Percentiles rank a stretch among this genome's conserved stretches.
Conservation (phyloP, 2,329 filamentous ascomycete genomes). For the Penicillium sp. region DNA sequence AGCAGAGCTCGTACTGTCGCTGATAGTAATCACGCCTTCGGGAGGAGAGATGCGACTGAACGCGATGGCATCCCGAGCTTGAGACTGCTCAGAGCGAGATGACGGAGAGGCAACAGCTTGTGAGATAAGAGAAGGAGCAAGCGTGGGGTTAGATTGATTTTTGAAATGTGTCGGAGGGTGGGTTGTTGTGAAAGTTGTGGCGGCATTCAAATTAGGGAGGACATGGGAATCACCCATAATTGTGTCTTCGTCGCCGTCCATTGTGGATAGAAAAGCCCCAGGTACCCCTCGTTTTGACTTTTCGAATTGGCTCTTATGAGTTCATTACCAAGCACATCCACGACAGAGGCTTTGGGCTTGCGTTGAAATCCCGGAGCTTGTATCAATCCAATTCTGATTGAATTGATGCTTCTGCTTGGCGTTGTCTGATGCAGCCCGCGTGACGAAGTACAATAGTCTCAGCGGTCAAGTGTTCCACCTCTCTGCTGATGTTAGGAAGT, state of each 20-base stretch:
- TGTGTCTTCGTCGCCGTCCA: conserved; percentile 41
- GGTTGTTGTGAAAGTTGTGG: conserved; percentile 16
- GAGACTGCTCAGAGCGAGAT: conserved; percentile 12
- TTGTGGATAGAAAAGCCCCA: conserved; percentile 10
- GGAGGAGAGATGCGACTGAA: conserved; percentile 16
- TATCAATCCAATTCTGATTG: not conserved
- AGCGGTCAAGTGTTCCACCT: conserved; percentile 1
- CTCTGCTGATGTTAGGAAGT: not conserved
- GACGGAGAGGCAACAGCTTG: conserved; percentile 9
- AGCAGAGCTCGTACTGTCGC: conserved; percentile 25
- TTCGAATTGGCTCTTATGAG: conserved; percentile 5
- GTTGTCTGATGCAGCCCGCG: not conserved
- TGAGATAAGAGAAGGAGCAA: conserved; percentile 23
- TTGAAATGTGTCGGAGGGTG: conserved; percentile 20
- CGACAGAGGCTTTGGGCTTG: not conserved
- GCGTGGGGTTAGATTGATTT: conserved; percentile 18
- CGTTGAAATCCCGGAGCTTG: not conserved
- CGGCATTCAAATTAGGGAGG: conserved; percentile 17
- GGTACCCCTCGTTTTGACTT: conserved; percentile 1
- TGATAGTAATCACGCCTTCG: conserved; percentile 25
- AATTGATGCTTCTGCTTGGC: not conserved
- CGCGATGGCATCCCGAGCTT: conserved; percentile 4
- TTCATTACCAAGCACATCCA: conserved; percentile 14
- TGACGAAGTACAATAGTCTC: not conserved
- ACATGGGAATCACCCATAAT: conserved; percentile 36